These are phyloP conservation scores for Extremus antarcticus DNA, from an alignment of 495 filamentous ascomycete genomes.

Conservation along the genomic window DNA sequence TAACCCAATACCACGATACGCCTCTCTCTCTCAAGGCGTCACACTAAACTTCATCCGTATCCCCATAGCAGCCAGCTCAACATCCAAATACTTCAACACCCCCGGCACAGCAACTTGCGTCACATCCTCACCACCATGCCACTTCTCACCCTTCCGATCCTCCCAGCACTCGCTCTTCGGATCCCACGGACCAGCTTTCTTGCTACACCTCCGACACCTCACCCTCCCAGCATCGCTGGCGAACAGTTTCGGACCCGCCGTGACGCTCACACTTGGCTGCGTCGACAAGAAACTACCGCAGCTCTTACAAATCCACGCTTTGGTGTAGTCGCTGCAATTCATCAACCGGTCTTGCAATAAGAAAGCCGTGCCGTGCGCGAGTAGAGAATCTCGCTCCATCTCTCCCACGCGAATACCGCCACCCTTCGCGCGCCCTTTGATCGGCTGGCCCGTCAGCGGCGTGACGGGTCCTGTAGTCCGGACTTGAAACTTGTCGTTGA, in stretches of 20 bases:
- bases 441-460: slow-evolving; percentile 81
- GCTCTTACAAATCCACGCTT: slow-evolving; percentile 72
- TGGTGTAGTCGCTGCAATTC: slow-evolving; percentile 88
- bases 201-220: slow-evolving; percentile 76
- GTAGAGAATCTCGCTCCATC: slow-evolving; percentile 92
- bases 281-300: slow-evolving; percentile 85
- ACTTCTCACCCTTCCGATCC: slow-evolving; percentile 70
- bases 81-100: slow-evolving; percentile 85
- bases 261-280: slow-evolving; percentile 58
- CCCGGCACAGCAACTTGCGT: slow-evolving; percentile 86
- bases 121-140: slow-evolving; percentile 78
- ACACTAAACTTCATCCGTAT: slow-evolving; percentile 83
- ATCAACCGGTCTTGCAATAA: slow-evolving; percentile 88
- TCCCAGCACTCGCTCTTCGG: slow-evolving; percentile 54
- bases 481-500: slow-evolving; percentile 98
- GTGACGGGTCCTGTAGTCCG: slow-evolving; percentile 89
- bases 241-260: slow-evolving; percentile 25
- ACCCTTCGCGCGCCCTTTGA: slow-evolving; percentile 90
- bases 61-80: slow-evolving; percentile 89
- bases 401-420: slow-evolving; percentile 98
- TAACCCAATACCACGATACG: background rate
- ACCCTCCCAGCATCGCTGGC: slow-evolving; percentile 53
- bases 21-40: slow-evolving; percentile 30
- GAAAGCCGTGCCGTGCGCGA: slow-evolving; percentile 92
- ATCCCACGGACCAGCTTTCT: slow-evolving; percentile 41